Percentiles rank a stretch among this genome's conserved stretches.
These are phyloP conservation scores for Termitomyces sp. DNA, from an alignment of 768 basidiomycete genomes.

Conservation along the genomic window DNA sequence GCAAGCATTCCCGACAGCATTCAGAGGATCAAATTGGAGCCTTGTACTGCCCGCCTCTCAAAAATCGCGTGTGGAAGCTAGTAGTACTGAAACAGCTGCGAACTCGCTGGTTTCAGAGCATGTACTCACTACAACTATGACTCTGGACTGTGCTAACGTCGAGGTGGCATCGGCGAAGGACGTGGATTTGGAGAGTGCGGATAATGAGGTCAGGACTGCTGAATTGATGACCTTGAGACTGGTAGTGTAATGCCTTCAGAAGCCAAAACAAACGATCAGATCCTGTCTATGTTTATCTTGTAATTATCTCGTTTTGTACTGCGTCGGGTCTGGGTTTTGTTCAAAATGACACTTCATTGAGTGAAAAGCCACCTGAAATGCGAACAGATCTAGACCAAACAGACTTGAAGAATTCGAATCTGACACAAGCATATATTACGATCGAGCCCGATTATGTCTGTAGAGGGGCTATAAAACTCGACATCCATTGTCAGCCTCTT, in stretches of 20 bases:
- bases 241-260: constrained; percentile 7
- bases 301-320: constrained; percentile 1
- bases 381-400: no score
- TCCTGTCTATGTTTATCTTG: not conserved
- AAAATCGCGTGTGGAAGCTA: not conserved
- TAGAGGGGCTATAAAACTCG: constrained; percentile 6
- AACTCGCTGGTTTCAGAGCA: constrained; percentile 11
- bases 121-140: constrained; percentile 7
- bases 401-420: not conserved
- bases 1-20: constrained; percentile 8
- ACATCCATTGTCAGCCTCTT: constrained; percentile 15
- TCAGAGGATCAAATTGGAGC: constrained; percentile 17
- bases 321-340: not conserved
- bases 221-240: constrained; percentile 17
- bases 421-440: not conserved
- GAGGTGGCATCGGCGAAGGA: not conserved
- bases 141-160: constrained; percentile 1
- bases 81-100: not conserved
- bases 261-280: not conserved
- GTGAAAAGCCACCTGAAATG: no score
- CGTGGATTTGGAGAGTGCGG: not conserved
- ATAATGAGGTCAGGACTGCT: not conserved
- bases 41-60: constrained; percentile 10
- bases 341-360: no score
- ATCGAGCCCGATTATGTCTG: constrained; percentile 6